Percentiles rank a stretch among this genome's conserved stretches.
These are phyloP conservation scores for Bipolaris gigantea DNA, from an alignment of 2,329 filamentous ascomycete genomes.

Conservation along the genomic window DNA sequence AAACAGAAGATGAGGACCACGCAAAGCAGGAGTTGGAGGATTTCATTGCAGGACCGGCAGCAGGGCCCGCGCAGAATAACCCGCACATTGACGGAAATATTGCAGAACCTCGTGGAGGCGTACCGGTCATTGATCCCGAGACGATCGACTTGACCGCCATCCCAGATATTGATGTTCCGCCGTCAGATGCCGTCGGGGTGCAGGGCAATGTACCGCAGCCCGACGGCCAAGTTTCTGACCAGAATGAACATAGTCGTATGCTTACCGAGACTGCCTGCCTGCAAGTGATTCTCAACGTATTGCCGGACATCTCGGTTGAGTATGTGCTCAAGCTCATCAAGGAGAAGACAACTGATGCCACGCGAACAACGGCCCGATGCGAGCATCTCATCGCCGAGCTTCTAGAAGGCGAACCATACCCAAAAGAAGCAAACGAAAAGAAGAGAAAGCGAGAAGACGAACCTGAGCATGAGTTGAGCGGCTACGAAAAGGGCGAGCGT, in stretches of 20 bases:
- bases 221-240: neutral
- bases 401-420: constrained; percentile 38
- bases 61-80: constrained; percentile 4
- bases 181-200: constrained; percentile 6
- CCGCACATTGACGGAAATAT: constrained; percentile 7
- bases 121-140: constrained; percentile 3
- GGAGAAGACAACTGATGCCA: constrained; percentile 25
- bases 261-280: constrained; percentile 34
- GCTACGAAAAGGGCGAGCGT: constrained; percentile 28
- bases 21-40: constrained; percentile 5
- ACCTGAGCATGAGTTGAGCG: constrained; percentile 24
- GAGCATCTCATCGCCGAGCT: constrained; percentile 34
- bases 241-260: neutral
- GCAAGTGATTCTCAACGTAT: constrained; percentile 37
- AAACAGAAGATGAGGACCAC: constrained; percentile 13
- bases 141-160: constrained; percentile 29
- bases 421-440: constrained; percentile 32
- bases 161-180: constrained; percentile 29
- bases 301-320: constrained; percentile 40
- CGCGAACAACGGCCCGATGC: constrained; percentile 27
- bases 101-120: neutral
- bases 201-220: neutral
- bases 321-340: constrained; percentile 35
- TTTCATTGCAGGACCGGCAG: constrained; percentile 7
- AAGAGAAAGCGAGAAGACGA: constrained; percentile 37